Conservation (phyloP, 352 stramenopile species). For the Phytophthora niederhauseri region DNA sequence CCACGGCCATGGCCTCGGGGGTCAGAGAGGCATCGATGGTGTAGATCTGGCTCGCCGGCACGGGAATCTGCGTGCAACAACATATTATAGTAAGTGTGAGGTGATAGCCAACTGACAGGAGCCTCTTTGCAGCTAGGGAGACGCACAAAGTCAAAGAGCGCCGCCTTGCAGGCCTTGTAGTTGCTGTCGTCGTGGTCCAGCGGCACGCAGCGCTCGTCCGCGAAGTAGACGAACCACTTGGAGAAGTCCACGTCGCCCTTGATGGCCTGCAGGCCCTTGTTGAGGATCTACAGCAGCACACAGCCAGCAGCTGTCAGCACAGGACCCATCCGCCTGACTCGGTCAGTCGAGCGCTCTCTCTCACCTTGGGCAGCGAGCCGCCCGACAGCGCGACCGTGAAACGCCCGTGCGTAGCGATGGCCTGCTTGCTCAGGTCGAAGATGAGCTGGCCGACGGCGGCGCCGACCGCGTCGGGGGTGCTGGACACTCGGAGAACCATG, state of each 20-base stretch:
- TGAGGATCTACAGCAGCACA: conserved; percentile 62
- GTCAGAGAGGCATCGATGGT: conserved; percentile 88
- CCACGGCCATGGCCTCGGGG: conserved; percentile 61
- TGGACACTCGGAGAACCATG: conserved; percentile 68
- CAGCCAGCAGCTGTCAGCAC: not conserved
- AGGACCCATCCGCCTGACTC: not conserved
- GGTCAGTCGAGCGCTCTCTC: not conserved
- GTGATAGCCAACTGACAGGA: not conserved
- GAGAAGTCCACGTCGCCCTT: conserved; percentile 91
- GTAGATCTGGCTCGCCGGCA: conserved; percentile 83
- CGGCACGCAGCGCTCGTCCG: conserved; percentile 97
- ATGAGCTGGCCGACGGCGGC: conserved; percentile 66
- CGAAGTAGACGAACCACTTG: conserved; percentile 98
- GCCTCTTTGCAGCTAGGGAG: not conserved
- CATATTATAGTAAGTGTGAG: not conserved
- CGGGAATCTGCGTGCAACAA: conserved; percentile 22
- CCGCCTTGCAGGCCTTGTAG: conserved; percentile 91
- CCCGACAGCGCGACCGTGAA: conserved; percentile 91
- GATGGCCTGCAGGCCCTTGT: conserved; percentile 79
- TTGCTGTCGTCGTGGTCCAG: conserved; percentile 96
- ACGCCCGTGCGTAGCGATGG: conserved; percentile 58
- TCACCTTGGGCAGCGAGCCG: conserved; percentile 83
- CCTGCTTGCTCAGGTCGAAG: conserved; percentile 63
- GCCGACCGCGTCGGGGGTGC: conserved; percentile 66
- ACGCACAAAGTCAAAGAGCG: conserved; percentile 88